Evolutionary conservation across 2,329 filamentous ascomycete species (phyloP).

Genomic region (Botrytis squamosa): DNA sequence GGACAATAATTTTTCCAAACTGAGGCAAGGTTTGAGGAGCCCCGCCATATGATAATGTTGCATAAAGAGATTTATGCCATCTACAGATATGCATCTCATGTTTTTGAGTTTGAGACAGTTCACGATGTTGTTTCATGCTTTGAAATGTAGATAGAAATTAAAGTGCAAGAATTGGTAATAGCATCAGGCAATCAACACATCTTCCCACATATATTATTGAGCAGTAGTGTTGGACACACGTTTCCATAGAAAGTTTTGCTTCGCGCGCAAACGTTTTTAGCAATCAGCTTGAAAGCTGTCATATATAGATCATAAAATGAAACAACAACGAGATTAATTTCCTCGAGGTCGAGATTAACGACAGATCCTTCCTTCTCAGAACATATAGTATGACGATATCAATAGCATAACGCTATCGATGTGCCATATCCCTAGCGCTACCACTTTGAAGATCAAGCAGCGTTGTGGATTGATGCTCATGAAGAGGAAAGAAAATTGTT

Average conservation of each 20-base stretch:
- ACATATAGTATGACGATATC: constrained; percentile 33
- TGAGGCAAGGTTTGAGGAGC: neutral
- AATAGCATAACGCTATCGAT: constrained; percentile 38
- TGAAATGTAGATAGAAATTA: neutral
- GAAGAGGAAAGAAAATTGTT: constrained; percentile 24
- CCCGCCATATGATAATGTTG: neutral
- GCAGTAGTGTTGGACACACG: neutral
- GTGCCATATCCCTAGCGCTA: constrained; percentile 32
- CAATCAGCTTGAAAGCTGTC: neutral
- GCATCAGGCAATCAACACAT: neutral
- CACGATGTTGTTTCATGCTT: neutral
- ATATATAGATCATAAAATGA: constrained; percentile 44
- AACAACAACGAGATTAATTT: constrained; percentile 40
- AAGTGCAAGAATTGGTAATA: neutral
- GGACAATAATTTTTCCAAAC: constrained; percentile 12
- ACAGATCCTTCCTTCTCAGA: constrained; percentile 42
- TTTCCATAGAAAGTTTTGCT: no score
- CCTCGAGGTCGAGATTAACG: constrained; percentile 43
- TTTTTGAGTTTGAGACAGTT: neutral
- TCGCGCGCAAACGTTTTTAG: neutral
- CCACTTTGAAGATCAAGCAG: constrained; percentile 36
- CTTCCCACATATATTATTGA: neutral
- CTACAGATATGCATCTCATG: neutral
- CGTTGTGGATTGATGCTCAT: constrained; percentile 40
- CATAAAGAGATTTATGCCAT: neutral